A percentile compares a stretch with the other conserved stretches of the same genome.
Evolutionary conservation across 495 filamentous ascomycete species (phyloP).

Genomic region (Penicillium dipodomyicola): DNA sequence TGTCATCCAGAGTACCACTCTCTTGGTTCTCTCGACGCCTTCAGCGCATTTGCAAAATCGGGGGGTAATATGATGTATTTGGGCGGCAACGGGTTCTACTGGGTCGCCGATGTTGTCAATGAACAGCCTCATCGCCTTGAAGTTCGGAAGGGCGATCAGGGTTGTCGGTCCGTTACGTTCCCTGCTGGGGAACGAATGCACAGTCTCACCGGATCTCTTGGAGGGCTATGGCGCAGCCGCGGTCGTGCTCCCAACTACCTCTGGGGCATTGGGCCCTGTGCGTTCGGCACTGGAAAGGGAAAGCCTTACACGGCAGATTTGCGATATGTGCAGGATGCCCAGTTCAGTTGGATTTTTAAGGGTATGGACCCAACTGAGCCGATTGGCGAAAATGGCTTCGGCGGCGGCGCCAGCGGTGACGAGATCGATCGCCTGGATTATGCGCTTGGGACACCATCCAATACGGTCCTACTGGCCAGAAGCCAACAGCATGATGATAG

Average conservation of each 20-base stretch:
- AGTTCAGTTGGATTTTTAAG: not conserved
- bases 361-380: not conserved
- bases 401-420: constrained; percentile 22
- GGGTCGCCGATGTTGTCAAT: constrained; percentile 9
- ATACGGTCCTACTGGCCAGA: constrained; percentile 27
- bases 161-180: constrained; percentile 26
- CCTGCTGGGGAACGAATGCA: constrained; percentile 23
- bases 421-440: constrained; percentile 34
- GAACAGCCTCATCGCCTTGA: constrained; percentile 28
- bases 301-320: constrained; percentile 8
- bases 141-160: constrained; percentile 31
- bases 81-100: constrained; percentile 35
- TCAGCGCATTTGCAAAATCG: constrained; percentile 16
- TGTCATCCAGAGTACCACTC: constrained; percentile 1
- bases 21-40: constrained; percentile 13
- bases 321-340: not conserved
- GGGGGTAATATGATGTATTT: constrained; percentile 30
- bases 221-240: constrained; percentile 30
- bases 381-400: constrained; percentile 18
- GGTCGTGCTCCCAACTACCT: constrained; percentile 29
- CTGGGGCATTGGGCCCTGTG: constrained; percentile 28
- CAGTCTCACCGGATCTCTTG: constrained; percentile 19
- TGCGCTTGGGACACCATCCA: constrained; percentile 23
- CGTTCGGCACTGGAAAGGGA: constrained; percentile 25
- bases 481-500: constrained; percentile 28